These are phyloP conservation scores for Paratinospora sagittata DNA, from an alignment of 164 flowering plant species.

Conservation along the genomic window DNA sequence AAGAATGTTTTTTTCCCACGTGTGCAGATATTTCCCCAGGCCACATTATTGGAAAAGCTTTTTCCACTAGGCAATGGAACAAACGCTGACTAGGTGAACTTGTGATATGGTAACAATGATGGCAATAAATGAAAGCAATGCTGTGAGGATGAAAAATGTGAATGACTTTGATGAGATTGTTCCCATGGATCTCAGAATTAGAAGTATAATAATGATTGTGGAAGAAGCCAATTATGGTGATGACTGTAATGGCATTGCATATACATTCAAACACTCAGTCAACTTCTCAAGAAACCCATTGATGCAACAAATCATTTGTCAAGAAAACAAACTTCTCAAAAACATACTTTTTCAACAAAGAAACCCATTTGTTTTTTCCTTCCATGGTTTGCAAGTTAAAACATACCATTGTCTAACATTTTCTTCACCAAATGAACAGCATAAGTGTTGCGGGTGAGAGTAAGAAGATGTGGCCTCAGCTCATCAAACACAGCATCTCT, in stretches of 20 bases:
- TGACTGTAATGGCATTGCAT: background rate
- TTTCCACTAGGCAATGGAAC: too few species aligned
- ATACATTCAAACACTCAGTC: background rate
- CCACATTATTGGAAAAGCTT: too few species aligned
- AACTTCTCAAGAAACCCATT: background rate
- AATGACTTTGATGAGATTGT: background rate
- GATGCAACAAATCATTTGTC: background rate
- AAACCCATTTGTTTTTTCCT: too few species aligned
- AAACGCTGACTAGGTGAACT: too few species aligned
- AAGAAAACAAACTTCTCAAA: background rate
- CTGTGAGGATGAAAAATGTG: background rate
- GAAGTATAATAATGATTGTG: background rate
- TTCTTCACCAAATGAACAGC: conserved; percentile 89
- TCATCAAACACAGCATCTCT: conserved; percentile 70
- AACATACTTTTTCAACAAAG: background rate
- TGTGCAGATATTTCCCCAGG: too few species aligned
- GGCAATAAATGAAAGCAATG: background rate
- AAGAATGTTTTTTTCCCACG: too few species aligned
- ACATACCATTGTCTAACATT: conserved; percentile 81
- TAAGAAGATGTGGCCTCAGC: conserved; percentile 70
- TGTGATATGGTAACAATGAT: too few species aligned
- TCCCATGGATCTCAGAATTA: background rate
- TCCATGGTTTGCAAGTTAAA: too few species aligned
- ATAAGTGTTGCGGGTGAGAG: conserved; percentile 64
- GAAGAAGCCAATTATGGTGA: too few species aligned